A percentile compares a stretch with the other conserved stretches of the same genome.
Conservation (phyloP, 1,139 yeast genomes). For the Candida sanyaensis region DNA sequence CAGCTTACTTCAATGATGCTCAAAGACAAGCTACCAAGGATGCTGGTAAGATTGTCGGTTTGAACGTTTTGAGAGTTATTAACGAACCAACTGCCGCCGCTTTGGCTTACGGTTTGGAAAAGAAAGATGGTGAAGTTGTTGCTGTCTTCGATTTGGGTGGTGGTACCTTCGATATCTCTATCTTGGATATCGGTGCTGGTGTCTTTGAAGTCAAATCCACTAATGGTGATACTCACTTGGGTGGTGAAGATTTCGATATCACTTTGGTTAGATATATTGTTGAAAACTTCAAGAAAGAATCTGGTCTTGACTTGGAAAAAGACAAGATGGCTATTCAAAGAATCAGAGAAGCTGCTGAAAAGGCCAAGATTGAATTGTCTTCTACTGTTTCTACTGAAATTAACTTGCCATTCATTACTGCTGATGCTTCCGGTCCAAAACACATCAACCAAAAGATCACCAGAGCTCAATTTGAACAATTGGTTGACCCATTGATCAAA, state of each 20-base stretch:
- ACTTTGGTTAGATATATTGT: constrained; percentile 87
- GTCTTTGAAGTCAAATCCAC: constrained; percentile 88
- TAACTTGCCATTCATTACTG: constrained; percentile 96
- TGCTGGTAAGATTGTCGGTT: constrained; percentile 97
- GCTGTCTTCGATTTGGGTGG: constrained; percentile 90
- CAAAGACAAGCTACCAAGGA: constrained; percentile 99
- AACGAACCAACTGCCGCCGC: constrained; percentile 99
- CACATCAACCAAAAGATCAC: constrained; percentile 93
- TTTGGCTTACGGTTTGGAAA: constrained; percentile 94
- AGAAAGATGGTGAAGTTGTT: constrained; percentile 70
- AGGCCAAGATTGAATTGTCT: constrained; percentile 98
- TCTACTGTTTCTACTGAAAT: constrained; percentile 92
- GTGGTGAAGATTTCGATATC: constrained; percentile 92
- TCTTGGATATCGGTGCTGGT: constrained; percentile 83
- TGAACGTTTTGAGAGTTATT: constrained; percentile 94
- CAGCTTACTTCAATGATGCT: constrained; percentile 97
- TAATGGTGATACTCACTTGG: constrained; percentile 88
- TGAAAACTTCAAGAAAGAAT: constrained; percentile 88
- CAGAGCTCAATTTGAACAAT: constrained; percentile 89
- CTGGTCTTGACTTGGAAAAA: constrained; percentile 82
- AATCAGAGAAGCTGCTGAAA: constrained; percentile 99
- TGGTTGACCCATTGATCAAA: constrained; percentile 90
- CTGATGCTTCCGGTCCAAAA: constrained; percentile 96
- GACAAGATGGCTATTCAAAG: constrained; percentile 99
- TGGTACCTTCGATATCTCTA: constrained; percentile 86